Base-by-base conservation (phyloP, 192 early-diverging fungal genomes). In the Gigaspora rosea region DNA sequence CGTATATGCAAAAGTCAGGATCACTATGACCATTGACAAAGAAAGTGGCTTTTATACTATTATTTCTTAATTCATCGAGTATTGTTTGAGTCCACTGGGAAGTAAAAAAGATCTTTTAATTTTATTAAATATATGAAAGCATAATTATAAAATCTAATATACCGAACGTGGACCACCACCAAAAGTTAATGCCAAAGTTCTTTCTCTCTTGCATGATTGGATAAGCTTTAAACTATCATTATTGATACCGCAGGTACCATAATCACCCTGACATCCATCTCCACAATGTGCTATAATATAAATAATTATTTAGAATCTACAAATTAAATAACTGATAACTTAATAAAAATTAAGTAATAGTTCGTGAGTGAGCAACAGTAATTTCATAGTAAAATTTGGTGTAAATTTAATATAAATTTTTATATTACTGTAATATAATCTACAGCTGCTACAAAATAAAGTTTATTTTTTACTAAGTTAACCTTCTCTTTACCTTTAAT, bases 41-140 rank as follows among this genome's bases (percentile, higher is more conserved):
- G 80, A 93, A 93, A 2, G 92, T 92, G 1, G 85, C 91, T 77
- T 91, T 92, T 56, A 91, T 75, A 57, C 84, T 75, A 18, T 80
- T 75, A 52, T 80, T 51, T 32, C 86, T 81, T 6, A 93, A 81
- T 3, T 82, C 70, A 73, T 88, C 86, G 7, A 93, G 78, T 16
- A 94, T 62, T 11, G 63, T 77, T 16, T 77, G 62, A 1, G 91
- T 92, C 61, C 82, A 62, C 35, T 35, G 73, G 9, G 16, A 20
- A n/a, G n/a, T n/a, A n/a, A n/a, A n/a, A n/a, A n/a, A n/a, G n/a
- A n/a, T n/a, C n/a, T n/a, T n/a, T 51, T 46, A 75, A 41, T 2
- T 41, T 41, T 11, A 47, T 13, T 15, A 36, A 12, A 47, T 11
- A 8, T 18, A 16, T n/a, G 41, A 20, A 49, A 48, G 41, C n/a